Evolutionary conservation across 805 yeast genomes (phyloP).

Genomic region (Saturnispora quitensis): DNA sequence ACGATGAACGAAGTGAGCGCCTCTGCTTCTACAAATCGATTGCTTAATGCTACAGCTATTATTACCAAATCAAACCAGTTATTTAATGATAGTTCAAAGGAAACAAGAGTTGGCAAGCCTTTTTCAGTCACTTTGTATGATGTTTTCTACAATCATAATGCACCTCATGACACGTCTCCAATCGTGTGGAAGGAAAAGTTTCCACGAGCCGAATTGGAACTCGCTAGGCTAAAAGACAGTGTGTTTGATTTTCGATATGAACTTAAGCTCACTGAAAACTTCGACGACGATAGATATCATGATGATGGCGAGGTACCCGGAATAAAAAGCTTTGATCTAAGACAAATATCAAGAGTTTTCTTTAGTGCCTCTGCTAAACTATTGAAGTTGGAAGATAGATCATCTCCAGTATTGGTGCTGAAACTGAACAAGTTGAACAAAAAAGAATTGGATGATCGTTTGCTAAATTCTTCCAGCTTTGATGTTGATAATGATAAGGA

Average conservation of each 20-base stretch:
- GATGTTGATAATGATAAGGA: slow-evolving; percentile 8
- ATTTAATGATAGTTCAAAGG: slow-evolving; percentile 9
- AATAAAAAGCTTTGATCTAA: slow-evolving; percentile 28
- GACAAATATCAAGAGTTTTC: slow-evolving; percentile 42
- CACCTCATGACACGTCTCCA: slow-evolving; percentile 27
- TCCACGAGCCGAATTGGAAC: slow-evolving; percentile 42
- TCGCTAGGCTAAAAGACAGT: slow-evolving; percentile 26
- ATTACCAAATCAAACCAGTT: slow-evolving; percentile 32
- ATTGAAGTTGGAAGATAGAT: slow-evolving; percentile 51
- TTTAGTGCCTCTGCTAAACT: slow-evolving; percentile 64
- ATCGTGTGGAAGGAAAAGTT: slow-evolving; percentile 69
- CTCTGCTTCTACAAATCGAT: slow-evolving; percentile 52
- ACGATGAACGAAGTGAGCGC: slow-evolving; percentile 37
- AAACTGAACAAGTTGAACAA: slow-evolving; percentile 31
- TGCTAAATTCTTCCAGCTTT: background rate
- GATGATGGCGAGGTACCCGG: slow-evolving; percentile 42
- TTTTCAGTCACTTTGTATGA: slow-evolving; percentile 52
- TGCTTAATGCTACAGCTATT: slow-evolving; percentile 51
- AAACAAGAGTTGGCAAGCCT: slow-evolving; percentile 45
- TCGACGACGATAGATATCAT: slow-evolving; percentile 67
- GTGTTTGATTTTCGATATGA: slow-evolving; percentile 32
- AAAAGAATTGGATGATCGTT: background rate
- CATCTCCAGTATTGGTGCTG: slow-evolving; percentile 57
- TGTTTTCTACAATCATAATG: slow-evolving; percentile 50
- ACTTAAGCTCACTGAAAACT: slow-evolving; percentile 44